Evolutionary conservation across 2,329 filamentous ascomycete species (phyloP), one percentile per base, ranked within the genome.

Genomic region (Fusarium sp.): DNA sequence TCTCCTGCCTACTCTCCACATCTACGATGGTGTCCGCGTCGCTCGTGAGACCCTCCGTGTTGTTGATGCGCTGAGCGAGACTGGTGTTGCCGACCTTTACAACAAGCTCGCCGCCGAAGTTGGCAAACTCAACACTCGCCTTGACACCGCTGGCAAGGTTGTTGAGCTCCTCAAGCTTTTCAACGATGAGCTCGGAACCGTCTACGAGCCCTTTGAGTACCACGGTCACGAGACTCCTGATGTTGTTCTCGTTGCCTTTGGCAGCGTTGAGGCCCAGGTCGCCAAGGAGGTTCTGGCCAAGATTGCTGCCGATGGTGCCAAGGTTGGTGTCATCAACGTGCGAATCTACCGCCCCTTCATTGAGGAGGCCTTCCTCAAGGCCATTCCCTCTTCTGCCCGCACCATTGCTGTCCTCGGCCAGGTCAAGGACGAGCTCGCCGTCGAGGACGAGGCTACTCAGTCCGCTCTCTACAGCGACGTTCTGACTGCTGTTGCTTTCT

Each of bases 401-500:
- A 90, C 85, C 61, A 84, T 99, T 65, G 89, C 90, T 34, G 92
- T 98, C 19, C 86, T 99, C 6, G 95, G 95, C 50, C 95, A 99
- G 76, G 94, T 99, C 66, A 78, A 83, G 61, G 88, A 91, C 67
- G 85, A 91, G 63, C 80, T 85, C 57, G 87, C 88, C 56, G 91
- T 95, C 7, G 81, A 86, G 36, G 94, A 98, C 74, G 77, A 85
- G 50, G 89, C 89, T 13, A 80, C 91, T 47, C 91, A 91, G 75
- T 98, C 95, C n/a, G 85, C 86, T 15, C 86, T 99, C 4, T 97
- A 94, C 76, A 88, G 89, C n/a, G 95, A 99, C 75, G 92, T 98
- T 5, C 81, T 98, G 51, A 91, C 93, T 8, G 86, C 94, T 19
- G 82, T 96, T 48, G 87, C 91, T 34, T 97, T 98, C 76, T 89